These are phyloP conservation scores for Citrus hindsii DNA, from an alignment of 345 rosid genomes.

Conservation along the genomic window DNA sequence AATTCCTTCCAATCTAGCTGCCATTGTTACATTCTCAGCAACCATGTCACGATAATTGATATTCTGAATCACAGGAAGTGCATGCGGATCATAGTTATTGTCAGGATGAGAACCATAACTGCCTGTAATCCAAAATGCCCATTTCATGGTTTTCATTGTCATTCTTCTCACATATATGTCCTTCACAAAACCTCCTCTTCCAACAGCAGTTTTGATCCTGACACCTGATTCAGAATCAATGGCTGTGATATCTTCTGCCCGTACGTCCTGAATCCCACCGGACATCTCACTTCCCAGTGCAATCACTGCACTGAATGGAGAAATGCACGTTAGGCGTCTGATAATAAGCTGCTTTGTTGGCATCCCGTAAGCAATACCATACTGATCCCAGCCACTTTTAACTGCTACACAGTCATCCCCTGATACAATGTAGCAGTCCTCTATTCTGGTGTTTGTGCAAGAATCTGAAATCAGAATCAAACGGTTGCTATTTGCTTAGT, in stretches of 20 bases:
- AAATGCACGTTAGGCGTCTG: conserved; percentile 79
- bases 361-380: conserved; percentile 59
- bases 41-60: conserved; percentile 65
- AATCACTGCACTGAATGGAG: conserved; percentile 82
- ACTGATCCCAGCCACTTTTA: conserved; percentile 91
- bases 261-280: conserved; percentile 75
- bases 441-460: conserved; percentile 63
- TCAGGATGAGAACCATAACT: conserved; percentile 73
- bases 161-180: conserved; percentile 68
- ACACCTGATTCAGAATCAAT: conserved; percentile 71
- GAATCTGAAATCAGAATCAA: conserved; percentile 49
- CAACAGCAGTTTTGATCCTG: conserved; percentile 70
- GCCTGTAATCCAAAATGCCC: conserved; percentile 93
- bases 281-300: conserved; percentile 95
- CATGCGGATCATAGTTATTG: conserved; percentile 62
- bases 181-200: conserved; percentile 80
- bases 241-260: conserved; percentile 75
- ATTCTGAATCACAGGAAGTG: conserved; percentile 55
- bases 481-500: not conserved
- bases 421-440: conserved; percentile 78
- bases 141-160: conserved; percentile 72
- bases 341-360: conserved; percentile 71
- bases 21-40: conserved; percentile 73
- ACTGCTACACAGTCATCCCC: conserved; percentile 91
- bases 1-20: conserved; percentile 63